Base-by-base conservation (phyloP, 2,329 filamentous ascomycete species). In the Aspergillus calidoustus region DNA sequence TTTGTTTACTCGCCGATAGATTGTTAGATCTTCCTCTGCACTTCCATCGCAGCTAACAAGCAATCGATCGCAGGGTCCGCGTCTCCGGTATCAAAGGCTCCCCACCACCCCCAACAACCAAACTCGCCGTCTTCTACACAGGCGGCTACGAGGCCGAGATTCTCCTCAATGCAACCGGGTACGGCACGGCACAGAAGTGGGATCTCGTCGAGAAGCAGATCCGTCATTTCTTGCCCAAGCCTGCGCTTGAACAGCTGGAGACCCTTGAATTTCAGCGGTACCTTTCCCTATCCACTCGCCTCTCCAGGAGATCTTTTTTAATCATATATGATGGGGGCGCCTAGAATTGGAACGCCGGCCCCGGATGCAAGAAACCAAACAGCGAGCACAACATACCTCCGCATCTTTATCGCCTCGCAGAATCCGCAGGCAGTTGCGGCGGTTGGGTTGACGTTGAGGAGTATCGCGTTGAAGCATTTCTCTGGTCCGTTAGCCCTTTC, bases 231-330 rank as follows among this genome's bases (percentile, higher is more conserved):
- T 72, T 85, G 15, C 68, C 77, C n/a, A 71, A 79, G 30, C 75
- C 74, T 1, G 71, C 77, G 5, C 59, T 74, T 25, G 72, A 80
- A 22, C 72, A 79, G 38, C 77, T 84, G 49, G 80, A 84, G 57
- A 70, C 82, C 3, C 73, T 86, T n/a, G 83, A 86, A 43, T 85
- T 86, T 55, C 83, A 86, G 68, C 70, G 80, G 68, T 76, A 69
- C 57, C 60, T 17, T 9, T 7, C 7, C 3, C 5, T n/a, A 6
- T 28, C 30, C 15, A 17, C 31, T n/a, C 25, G 41, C 6, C 3
- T n/a, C 30, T 19, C 17, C 13, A 48, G 6, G 13, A 17, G 6
- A 11, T 44, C 22, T 25, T 23, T 15, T 4, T 15, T 43, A 25
- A 41, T 22, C n/a, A 22, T 6, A 22, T 19, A 47, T 22, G 2